phyloP scores from a whole-genome alignment of 331 rosid species.

The Prunus yedoensis region DNA sequence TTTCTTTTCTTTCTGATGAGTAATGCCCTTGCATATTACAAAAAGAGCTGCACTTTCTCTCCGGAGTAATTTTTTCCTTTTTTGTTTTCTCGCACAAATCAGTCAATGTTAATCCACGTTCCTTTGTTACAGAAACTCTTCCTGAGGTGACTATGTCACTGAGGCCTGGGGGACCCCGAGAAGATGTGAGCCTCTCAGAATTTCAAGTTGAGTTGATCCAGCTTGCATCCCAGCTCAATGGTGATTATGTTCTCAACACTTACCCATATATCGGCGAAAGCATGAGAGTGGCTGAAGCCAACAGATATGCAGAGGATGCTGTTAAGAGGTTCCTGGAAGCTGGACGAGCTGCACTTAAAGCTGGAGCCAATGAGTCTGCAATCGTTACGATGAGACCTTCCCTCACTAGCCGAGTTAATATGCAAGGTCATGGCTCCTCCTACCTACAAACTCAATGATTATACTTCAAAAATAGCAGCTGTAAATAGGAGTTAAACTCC shows the following conservation, averaged over 20 bases:
- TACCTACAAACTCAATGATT: constrained; percentile 45
- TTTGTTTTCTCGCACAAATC: constrained; percentile 2
- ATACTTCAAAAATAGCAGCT: not conserved
- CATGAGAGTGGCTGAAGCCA: constrained; percentile 83
- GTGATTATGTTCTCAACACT: constrained; percentile 68
- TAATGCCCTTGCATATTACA: not conserved
- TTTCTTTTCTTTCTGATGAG: not conserved
- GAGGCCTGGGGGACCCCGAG: constrained; percentile 73
- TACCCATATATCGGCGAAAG: constrained; percentile 76
- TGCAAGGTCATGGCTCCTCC: constrained; percentile 20
- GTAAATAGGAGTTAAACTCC: not conserved
- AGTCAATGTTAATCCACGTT: constrained; percentile 11
- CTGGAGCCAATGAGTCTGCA: constrained; percentile 92
- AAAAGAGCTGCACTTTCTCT: not conserved
- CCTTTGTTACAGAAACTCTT: constrained; percentile 57
- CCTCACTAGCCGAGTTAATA: constrained; percentile 66
- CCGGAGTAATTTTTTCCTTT: not conserved
- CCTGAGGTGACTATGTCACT: constrained; percentile 59
- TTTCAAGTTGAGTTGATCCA: constrained; percentile 87
- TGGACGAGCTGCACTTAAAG: constrained; percentile 74
- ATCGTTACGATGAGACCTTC: constrained; percentile 96
- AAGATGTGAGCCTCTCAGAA: constrained; percentile 72
- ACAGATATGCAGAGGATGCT: constrained; percentile 89
- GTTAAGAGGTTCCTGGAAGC: constrained; percentile 91
- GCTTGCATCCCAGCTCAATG: constrained; percentile 96